phyloP scores from a whole-genome alignment of 345 rosid genomes.

The Populus simonii region DNA sequence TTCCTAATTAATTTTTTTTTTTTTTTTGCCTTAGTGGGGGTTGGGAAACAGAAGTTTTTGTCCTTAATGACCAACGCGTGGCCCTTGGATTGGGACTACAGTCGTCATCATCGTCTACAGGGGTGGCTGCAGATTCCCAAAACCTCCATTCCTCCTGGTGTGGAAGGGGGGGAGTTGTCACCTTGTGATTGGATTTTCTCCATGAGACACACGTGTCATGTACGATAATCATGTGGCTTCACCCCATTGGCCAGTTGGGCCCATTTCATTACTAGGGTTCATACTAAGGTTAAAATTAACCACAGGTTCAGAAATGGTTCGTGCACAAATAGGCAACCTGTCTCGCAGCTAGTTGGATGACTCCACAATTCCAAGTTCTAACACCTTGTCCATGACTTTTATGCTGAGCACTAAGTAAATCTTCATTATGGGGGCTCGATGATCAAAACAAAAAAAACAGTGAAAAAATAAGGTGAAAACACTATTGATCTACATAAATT shows the following conservation, averaged over 20 bases:
- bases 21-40: not conserved
- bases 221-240: no score
- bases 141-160: not conserved
- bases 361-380: not conserved
- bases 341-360: not conserved
- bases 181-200: not conserved
- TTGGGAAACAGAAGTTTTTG: not conserved
- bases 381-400: not conserved
- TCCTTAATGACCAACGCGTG: not conserved
- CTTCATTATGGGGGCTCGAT: not conserved
- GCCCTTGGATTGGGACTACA: conserved; percentile 21
- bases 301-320: not conserved
- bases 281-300: not conserved
- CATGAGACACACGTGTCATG: not conserved
- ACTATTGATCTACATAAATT: no score
- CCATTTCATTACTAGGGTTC: not conserved
- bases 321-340: not conserved
- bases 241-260: no score
- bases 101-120: not conserved
- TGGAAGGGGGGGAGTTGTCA: not conserved
- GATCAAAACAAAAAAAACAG: not conserved
- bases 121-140: conserved; percentile 11
- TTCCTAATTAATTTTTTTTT: no score
- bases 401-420: not conserved
- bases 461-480: no score